Evolutionary conservation across 192 early-diverging fungal species (phyloP).

Genomic region (Mortierella claussenii): DNA sequence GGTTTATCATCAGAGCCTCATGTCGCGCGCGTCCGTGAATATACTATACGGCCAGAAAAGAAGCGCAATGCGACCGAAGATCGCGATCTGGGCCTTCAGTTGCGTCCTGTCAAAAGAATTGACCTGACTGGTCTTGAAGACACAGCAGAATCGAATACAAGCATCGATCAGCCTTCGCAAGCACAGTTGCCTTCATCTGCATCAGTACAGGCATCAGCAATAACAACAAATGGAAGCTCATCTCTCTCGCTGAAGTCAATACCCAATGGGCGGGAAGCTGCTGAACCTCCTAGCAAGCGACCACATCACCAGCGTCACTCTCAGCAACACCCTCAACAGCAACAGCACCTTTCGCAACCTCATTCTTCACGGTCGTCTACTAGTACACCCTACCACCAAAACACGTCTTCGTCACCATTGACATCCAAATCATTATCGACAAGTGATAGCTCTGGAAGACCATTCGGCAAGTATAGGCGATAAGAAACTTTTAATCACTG

Average conservation of each 20-base stretch:
- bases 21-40: background rate
- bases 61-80: slow-evolving; percentile 16
- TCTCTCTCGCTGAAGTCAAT: background rate
- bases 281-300: background rate
- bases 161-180: too few relatives aligned
- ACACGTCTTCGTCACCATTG: slow-evolving; percentile 1
- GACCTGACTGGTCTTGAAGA: slow-evolving; percentile 6
- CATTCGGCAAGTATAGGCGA: background rate
- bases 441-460: background rate
- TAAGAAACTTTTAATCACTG: too few relatives aligned
- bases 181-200: background rate
- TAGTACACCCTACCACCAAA: background rate
- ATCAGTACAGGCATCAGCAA: background rate
- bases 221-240: background rate
- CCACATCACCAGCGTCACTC: background rate
- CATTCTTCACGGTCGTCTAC: background rate
- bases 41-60: background rate
- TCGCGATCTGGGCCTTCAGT: slow-evolving; percentile 21
- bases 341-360: background rate
- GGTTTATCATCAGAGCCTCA: background rate
- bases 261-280: background rate
- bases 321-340: background rate
- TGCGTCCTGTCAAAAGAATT: slow-evolving; percentile 24
- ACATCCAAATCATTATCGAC: too few relatives aligned
- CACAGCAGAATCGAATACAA: background rate